Base-by-base conservation (phyloP, 495 filamentous ascomycete genomes). In the Chlorociboria aeruginascens region DNA sequence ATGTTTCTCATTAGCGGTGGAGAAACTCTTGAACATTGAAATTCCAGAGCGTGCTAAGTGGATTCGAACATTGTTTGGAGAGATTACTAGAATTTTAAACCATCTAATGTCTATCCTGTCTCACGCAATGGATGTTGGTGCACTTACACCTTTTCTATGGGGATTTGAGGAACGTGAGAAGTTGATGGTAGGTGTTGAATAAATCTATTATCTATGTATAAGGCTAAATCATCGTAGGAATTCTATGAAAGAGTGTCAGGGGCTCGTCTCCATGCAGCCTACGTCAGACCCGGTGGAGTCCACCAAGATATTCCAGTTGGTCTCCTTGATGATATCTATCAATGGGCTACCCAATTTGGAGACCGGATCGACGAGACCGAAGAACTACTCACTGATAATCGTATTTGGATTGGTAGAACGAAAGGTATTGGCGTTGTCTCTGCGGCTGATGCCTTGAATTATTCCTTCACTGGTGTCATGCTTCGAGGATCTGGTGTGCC, bases 161-260 rank as follows among this genome's bases (percentile, higher is more conserved):
- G 93, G 93, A 17, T 99, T 99, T 66, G 93, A 99, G 70, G 93
- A 99, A 68, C 82, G 93, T 74, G 93, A 99, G 70, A 99, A 99
- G 74, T 71, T 99, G 38, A 99, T 99, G 93, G 90, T 88, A 70
- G 60, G 70, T 70, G 32, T 42, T 42, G 32, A 43, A 52, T 37
- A 43, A 38, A 45, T 32, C 34, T 7, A 25, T 33, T 43, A 34
- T 34, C 28, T 30, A 60, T 47, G 35, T 9, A 40, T 35, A 52
- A 46, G 43, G 58, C 62, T 65, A 68, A 32, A 32, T 37, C 12
- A 57, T 13, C 45, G 60, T 52, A 96, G 90, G 92, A 99, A 82
- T 99, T 99, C 72, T 99, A 99, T 63, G 93, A 99, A 66, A 88
- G 93, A 66, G 93, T 97, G 32, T 97, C 92, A 35, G 93, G 93